These are phyloP conservation scores for Candida koratica DNA, from an alignment of 805 yeast genomes.

Conservation along the genomic window DNA sequence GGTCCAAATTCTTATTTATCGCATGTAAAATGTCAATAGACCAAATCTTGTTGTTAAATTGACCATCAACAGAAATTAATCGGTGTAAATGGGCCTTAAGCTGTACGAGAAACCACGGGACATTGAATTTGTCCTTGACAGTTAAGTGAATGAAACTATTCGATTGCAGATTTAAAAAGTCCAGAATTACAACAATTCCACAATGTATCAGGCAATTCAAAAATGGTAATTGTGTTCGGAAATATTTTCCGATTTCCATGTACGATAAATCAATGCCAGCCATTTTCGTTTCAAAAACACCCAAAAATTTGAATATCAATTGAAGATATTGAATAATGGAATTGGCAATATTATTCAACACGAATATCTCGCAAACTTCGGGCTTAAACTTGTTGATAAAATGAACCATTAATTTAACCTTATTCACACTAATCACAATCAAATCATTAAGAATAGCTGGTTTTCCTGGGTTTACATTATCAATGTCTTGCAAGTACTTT, in stretches of 20 bases:
- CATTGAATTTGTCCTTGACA: conserved; percentile 11
- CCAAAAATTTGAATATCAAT: conserved; percentile 31
- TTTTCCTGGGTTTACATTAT: conserved; percentile 21
- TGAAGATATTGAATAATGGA: conserved; percentile 38
- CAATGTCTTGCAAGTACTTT: conserved; percentile 16
- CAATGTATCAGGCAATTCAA: conserved; percentile 49
- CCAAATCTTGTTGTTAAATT: conserved; percentile 28
- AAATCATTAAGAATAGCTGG: conserved; percentile 43
- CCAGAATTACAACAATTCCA: conserved; percentile 48
- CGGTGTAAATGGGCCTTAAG: conserved; percentile 22
- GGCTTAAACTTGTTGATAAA: conserved; percentile 35
- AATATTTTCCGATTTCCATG: conserved; percentile 30
- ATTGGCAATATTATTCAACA: conserved; percentile 35
- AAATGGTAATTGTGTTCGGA: conserved; percentile 39
- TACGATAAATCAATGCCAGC: conserved; percentile 8
- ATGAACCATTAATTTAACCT: conserved; percentile 51
- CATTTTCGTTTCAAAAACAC: conserved; percentile 20
- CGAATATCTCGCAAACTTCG: conserved; percentile 21
- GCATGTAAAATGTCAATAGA: conserved; percentile 31
- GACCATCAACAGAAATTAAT: conserved; percentile 23
- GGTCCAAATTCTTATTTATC: conserved; percentile 27
- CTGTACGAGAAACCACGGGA: conserved; percentile 18
- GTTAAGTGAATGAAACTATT: conserved; percentile 15
- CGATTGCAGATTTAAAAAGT: conserved; percentile 43
- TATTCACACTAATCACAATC: conserved; percentile 45